phyloP scores from a whole-genome alignment of 1,284 basidiomycete genomes.

The Marasmius sp. region DNA sequence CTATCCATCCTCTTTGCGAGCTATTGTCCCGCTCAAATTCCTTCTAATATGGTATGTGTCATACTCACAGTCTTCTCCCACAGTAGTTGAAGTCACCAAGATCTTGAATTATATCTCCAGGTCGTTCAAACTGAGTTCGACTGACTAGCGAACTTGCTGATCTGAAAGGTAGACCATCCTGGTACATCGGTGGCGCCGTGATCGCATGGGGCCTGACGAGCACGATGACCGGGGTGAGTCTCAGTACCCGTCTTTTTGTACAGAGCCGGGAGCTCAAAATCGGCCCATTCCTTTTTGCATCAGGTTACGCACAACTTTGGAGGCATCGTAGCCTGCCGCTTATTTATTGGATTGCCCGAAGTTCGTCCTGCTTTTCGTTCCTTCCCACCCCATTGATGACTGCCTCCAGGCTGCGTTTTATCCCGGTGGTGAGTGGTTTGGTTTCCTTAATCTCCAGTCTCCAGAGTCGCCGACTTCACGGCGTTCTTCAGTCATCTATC shows the following conservation, averaged over 20 bases:
- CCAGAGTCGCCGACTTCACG: not conserved
- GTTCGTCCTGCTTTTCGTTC: conserved; percentile 20
- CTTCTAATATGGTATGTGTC: conserved; percentile 59
- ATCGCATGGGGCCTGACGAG: conserved; percentile 66
- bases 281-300: not conserved
- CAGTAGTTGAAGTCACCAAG: conserved; percentile 24
- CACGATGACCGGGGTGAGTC: conserved; percentile 55
- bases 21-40: conserved; percentile 62
- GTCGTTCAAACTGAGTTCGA: conserved; percentile 24
- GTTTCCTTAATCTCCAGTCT: not conserved
- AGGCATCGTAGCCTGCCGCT: conserved; percentile 58
- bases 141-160: not conserved
- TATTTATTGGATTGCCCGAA: conserved; percentile 67
- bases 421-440: conserved; percentile 39
- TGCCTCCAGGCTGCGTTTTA: conserved; percentile 54
- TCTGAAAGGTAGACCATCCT: conserved; percentile 47
- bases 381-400: not conserved
- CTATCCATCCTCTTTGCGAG: conserved; percentile 61
- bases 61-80: not conserved
- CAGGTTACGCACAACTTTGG: conserved; percentile 55
- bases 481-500: conserved; percentile 41
- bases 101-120: conserved; percentile 52
- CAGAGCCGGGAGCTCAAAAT: not conserved
- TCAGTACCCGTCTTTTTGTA: not conserved
- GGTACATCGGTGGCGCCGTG: conserved; percentile 61